Conservation (phyloP, 495 filamentous ascomycete genomes). For the Penicillium cinerascens region DNA sequence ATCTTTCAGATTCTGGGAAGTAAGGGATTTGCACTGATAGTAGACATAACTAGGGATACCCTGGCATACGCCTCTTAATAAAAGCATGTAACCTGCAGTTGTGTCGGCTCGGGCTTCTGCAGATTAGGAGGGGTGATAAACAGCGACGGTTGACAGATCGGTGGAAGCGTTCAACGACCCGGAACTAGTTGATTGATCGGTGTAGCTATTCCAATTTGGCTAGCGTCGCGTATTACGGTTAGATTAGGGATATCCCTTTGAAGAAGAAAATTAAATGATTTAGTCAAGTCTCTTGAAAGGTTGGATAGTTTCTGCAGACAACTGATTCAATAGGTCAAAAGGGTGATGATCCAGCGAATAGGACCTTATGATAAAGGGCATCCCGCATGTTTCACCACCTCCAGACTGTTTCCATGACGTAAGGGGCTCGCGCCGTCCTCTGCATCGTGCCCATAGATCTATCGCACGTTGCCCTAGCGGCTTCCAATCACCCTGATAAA, state of each 20-base stretch:
- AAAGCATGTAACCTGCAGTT: too few species aligned
- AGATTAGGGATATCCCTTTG: neutral
- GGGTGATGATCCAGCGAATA: too few species aligned
- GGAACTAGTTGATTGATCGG: neutral
- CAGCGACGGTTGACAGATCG: neutral
- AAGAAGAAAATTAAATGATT: neutral
- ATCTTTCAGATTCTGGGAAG: neutral
- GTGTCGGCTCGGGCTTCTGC: too few species aligned
- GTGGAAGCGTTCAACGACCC: neutral
- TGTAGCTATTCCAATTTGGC: neutral
- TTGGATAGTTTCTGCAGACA: neutral
- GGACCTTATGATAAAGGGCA: too few species aligned
- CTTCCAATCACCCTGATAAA: neutral
- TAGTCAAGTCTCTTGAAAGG: neutral
- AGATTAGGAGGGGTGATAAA: neutral
- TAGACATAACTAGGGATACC: neutral
- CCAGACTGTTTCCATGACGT: neutral
- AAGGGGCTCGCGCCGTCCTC: neutral
- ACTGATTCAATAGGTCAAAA: too few species aligned
- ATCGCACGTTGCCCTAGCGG: neutral
- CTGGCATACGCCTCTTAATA: neutral
- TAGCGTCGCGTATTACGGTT: neutral
- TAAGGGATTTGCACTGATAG: constrained; percentile 1
- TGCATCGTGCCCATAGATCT: neutral
- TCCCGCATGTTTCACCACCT: too few species aligned